These are phyloP conservation scores for Trichocomaceae sp. DNA, from an alignment of 2,329 filamentous ascomycete genomes.

Conservation along the genomic window DNA sequence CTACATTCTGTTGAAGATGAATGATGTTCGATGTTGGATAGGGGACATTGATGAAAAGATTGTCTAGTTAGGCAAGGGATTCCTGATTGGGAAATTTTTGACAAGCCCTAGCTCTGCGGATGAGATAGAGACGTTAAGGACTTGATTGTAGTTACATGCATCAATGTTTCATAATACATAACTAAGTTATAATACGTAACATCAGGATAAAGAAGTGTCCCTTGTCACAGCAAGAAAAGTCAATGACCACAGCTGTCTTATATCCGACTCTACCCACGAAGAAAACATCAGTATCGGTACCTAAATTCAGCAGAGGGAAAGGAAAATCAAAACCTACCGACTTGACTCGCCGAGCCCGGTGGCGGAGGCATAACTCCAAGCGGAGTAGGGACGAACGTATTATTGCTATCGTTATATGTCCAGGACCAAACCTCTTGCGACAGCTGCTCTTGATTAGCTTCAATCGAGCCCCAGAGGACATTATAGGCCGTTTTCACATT, in stretches of 20 bases:
- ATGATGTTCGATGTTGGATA: not conserved
- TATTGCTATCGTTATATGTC: conserved; percentile 43
- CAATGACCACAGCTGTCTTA: conserved; percentile 54
- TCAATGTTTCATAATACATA: not conserved
- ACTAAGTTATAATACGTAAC: not conserved
- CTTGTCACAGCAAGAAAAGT: conserved; percentile 51
- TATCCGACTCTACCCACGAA: conserved; percentile 42
- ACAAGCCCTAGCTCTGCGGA: not conserved
- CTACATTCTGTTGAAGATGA: not conserved
- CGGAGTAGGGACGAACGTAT: conserved; percentile 44
- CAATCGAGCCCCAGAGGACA: conserved; percentile 55
- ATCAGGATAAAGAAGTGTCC: conserved; percentile 22
- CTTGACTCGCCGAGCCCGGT: conserved; percentile 36
- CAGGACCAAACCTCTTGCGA: conserved; percentile 59
- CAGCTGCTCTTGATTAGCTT: conserved; percentile 47
- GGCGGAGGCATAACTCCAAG: conserved; percentile 48
- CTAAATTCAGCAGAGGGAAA: not conserved
- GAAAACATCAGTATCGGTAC: not conserved
- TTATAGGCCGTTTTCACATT: conserved; percentile 52
- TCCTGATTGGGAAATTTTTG: not conserved
- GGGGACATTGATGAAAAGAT: too few species aligned
- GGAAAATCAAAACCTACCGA: conserved; percentile 22
- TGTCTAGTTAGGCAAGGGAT: not conserved
- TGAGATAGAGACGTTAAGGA: not conserved
- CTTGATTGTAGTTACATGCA: too few species aligned